Evolutionary conservation across 768 basidiomycete species (phyloP).

Genomic region (Lyophyllum decastes): DNA sequence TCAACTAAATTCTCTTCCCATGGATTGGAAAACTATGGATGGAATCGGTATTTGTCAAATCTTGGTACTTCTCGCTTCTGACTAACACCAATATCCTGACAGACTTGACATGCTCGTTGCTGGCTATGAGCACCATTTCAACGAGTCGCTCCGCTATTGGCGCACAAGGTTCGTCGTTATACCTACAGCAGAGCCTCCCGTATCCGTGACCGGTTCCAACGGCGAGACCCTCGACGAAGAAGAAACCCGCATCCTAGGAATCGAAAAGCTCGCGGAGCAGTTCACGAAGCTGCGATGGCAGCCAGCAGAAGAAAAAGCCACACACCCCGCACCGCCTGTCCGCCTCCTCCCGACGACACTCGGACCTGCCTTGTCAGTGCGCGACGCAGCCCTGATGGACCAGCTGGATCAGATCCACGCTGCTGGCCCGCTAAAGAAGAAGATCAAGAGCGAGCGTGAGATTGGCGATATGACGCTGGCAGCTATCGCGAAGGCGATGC

Average conservation of each 20-base stretch:
- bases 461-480: conserved; percentile 64
- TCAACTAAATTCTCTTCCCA: conserved; percentile 74
- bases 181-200: conserved; percentile 74
- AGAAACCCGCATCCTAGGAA: conserved; percentile 85
- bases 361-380: conserved; percentile 75
- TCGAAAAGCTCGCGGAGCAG: conserved; percentile 87
- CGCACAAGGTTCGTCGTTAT: conserved; percentile 92
- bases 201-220: conserved; percentile 52
- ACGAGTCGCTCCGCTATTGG: conserved; percentile 89
- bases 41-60: conserved; percentile 63
- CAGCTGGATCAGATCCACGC: conserved; percentile 83
- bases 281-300: conserved; percentile 87
- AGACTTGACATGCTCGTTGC: conserved; percentile 87
- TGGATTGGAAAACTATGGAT: conserved; percentile 80
- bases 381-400: conserved; percentile 77
- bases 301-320: conserved; percentile 54
- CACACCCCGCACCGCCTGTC: conserved; percentile 54
- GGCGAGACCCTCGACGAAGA: conserved; percentile 84
- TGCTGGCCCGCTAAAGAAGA: conserved; percentile 73
- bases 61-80: not conserved
- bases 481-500: conserved; percentile 80
- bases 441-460: conserved; percentile 77
- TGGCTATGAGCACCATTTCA: conserved; percentile 78
- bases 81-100: not conserved
- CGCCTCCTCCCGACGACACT: conserved; percentile 85